phyloP scores from a whole-genome alignment of 495 filamentous ascomycete species.

The Massariosphaeria phaeospora region DNA sequence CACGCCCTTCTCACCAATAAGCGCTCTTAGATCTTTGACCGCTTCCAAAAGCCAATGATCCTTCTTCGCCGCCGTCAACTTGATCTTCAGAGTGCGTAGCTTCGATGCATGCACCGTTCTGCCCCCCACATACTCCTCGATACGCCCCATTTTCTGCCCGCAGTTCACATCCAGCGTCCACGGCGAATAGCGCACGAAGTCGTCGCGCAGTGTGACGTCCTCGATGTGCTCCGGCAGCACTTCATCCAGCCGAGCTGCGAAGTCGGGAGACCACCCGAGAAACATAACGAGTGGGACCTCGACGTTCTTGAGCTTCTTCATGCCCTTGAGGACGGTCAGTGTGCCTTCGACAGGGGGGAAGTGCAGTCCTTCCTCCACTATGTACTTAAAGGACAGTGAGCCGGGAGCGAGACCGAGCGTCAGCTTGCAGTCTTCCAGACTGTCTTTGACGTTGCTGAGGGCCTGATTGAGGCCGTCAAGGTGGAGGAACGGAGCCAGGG shows the following conservation, averaged over 20 bases:
- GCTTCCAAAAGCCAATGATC: constrained; percentile 5
- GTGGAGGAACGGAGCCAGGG: neutral
- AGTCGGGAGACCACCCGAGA: constrained; percentile 9
- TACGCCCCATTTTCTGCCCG: constrained; percentile 3
- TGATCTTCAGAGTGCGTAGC: constrained; percentile 1
- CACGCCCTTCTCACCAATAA: neutral
- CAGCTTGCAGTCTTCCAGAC: neutral
- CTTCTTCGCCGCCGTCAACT: neutral
- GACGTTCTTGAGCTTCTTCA: neutral
- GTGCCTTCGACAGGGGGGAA: constrained; percentile 12
- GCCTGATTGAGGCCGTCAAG: constrained; percentile 6
- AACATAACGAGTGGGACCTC: constrained; percentile 5
- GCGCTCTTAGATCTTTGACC: neutral
- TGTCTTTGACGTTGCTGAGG: neutral
- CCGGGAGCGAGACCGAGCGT: constrained; percentile 8
- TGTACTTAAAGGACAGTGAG: constrained; percentile 1
- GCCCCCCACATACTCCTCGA: constrained; percentile 2
- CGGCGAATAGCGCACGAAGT: constrained; percentile 5
- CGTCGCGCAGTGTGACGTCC: neutral
- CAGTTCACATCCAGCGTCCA: constrained; percentile 8
- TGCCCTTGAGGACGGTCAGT: constrained; percentile 7
- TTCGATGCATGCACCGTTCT: constrained; percentile 1
- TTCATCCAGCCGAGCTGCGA: constrained; percentile 4
- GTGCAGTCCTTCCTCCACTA: neutral
- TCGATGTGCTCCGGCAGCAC: constrained; percentile 1